Evolutionary conservation across 768 basidiomycete genomes (phyloP).

Genomic region (Asterophora parasitica): DNA sequence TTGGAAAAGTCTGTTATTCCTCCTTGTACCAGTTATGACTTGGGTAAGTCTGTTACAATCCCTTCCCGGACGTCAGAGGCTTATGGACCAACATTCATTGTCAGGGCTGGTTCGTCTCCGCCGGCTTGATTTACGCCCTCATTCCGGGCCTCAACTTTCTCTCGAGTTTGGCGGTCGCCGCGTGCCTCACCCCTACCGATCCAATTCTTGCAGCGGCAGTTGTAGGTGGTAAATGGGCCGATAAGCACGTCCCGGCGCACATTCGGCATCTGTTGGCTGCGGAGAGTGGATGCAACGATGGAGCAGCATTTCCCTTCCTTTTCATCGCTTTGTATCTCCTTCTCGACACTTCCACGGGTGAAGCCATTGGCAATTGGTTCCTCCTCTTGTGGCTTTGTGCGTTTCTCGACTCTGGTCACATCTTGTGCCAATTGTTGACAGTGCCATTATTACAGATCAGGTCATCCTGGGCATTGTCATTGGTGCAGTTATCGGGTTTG

Average conservation of each 20-base stretch:
- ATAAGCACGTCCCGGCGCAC: constrained; percentile 92
- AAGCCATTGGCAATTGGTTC: constrained; percentile 85
- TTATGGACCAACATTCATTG: constrained; percentile 9
- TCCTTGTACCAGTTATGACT: constrained; percentile 80
- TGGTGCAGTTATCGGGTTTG: constrained; percentile 69
- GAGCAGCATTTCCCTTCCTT: constrained; percentile 93
- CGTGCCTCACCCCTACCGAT: constrained; percentile 92
- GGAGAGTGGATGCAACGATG: constrained; percentile 94
- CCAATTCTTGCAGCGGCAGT: constrained; percentile 91
- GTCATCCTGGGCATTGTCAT: constrained; percentile 71
- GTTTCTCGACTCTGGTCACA: constrained; percentile 25
- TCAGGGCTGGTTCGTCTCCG: constrained; percentile 93
- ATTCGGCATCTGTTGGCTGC: constrained; percentile 60
- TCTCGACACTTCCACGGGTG: constrained; percentile 53
- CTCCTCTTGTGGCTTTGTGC: constrained; percentile 80
- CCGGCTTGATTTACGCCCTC: constrained; percentile 85
- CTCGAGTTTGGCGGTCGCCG: constrained; percentile 83
- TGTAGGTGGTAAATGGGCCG: constrained; percentile 93
- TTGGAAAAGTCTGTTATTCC: constrained; percentile 83
- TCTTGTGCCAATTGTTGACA: constrained; percentile 10
- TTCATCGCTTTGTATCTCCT: constrained; percentile 86
- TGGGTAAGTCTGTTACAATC: constrained; percentile 50
- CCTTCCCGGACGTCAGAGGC: not conserved
- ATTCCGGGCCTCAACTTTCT: constrained; percentile 89
- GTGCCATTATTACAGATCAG: constrained; percentile 52